Base-by-base conservation (phyloP, 345 rosid species). In the Adansonia digitata region DNA sequence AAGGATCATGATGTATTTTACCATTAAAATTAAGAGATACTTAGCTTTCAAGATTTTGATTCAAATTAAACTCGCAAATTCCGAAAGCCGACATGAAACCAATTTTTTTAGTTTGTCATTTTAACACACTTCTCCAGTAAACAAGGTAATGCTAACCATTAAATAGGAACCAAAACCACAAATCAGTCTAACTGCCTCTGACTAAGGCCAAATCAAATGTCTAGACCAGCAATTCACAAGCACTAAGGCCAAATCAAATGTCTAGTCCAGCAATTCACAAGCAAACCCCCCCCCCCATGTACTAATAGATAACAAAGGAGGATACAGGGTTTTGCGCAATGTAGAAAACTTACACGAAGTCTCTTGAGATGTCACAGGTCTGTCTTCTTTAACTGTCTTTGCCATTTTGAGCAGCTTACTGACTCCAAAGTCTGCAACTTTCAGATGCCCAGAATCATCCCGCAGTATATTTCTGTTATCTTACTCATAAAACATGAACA, bases 381-480 rank as follows among this genome's bases (percentile, higher is more conserved):
- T 83, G 73, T 89, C 91, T 79, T 88, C 90, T 80, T 86, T 87
- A 64, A 85, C 87, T 45, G 84, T 87, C 31, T 85, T 87, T 73
- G 85, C 82, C 79, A 87, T 82, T 80, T 81, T 88, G 68, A 90
- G 88, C 65, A 83, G 69, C 80, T 88, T 92, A 82, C 92, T 88
- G 73, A 88, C 79, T 71, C 90, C 92, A 76, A 88, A 88, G 86
- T 88, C 92, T 69, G 89, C 89, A 82, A 88, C 92, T 86, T 88
- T 88, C 74, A 88, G 85, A 86, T 86, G 90, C 68, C 92, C 92
- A 67, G 92, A 84, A 85, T 88, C 92, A 88, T 86, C 92, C 86
- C 88, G 89, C 79, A 88, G 78, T 75, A 88, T 76, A 79, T 88
- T 88, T 88, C 92, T 88, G 92, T 84, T 85, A 77, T 81, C 91